Conservation (phyloP, 2,329 filamentous ascomycete species). For the Amylocarpus encephaloides region DNA sequence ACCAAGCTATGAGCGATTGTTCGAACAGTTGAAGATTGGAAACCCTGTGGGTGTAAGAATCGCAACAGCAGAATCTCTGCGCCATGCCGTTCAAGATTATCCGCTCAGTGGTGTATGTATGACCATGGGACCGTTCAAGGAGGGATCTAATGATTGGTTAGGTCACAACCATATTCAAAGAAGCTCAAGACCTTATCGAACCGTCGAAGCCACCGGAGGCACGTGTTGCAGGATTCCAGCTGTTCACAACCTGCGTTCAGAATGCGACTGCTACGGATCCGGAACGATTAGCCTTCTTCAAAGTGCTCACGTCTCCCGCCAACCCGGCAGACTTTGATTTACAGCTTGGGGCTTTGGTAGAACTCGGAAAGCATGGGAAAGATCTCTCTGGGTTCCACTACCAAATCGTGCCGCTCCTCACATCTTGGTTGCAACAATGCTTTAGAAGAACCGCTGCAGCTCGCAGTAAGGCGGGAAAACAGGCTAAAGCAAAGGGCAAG, state of each 20-base stretch:
- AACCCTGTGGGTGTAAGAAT: conserved; percentile 45
- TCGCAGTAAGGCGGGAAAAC: conserved; percentile 42
- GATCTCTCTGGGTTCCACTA: conserved; percentile 62
- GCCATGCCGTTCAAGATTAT: conserved; percentile 50
- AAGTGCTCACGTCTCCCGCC: conserved; percentile 50
- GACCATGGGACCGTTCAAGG: neutral
- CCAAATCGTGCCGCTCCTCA: conserved; percentile 56
- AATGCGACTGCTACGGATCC: conserved; percentile 57
- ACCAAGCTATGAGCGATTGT: conserved; percentile 46
- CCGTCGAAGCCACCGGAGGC: conserved; percentile 45
- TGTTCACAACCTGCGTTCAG: conserved; percentile 59
- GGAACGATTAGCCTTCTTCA: conserved; percentile 60
- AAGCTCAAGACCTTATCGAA: conserved; percentile 59
- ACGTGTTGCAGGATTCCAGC: conserved; percentile 57
- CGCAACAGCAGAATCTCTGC: conserved; percentile 51
- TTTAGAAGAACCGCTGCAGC: conserved; percentile 49
- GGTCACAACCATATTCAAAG: conserved; percentile 51
- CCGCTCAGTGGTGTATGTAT: conserved; percentile 38
- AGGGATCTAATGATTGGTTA: conserved; percentile 10
- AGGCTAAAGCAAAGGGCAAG: conserved; percentile 37
- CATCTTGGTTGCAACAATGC: conserved; percentile 50
- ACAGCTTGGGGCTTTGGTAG: conserved; percentile 56
- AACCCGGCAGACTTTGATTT: conserved; percentile 59
- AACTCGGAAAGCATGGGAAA: conserved; percentile 55
- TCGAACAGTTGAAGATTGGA: conserved; percentile 49